Conservation (phyloP, 768 basidiomycete genomes). For the Termitomyces sp. region DNA sequence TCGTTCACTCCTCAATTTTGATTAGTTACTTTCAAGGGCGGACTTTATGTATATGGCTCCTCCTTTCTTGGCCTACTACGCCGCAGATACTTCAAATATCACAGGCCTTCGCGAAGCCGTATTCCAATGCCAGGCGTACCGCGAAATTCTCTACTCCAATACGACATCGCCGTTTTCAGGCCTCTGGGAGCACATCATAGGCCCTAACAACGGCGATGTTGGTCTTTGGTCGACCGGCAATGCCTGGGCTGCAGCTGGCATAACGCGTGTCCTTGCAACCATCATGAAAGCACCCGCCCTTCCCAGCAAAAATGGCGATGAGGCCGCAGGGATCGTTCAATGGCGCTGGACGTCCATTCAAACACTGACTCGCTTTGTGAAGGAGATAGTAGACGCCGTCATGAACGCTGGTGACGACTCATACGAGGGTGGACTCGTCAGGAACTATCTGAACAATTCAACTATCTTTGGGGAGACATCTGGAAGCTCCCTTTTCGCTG, state of each 20-base stretch:
- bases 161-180: conserved; percentile 15
- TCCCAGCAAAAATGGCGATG: background rate
- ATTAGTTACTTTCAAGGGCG: conserved; percentile 30
- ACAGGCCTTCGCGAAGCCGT: conserved; percentile 40
- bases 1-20: background rate
- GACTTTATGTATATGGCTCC: conserved; percentile 57
- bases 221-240: conserved; percentile 57
- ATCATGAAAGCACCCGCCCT: conserved; percentile 32
- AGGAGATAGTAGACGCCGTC: conserved; percentile 23
- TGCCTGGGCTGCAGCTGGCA: conserved; percentile 71
- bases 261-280: conserved; percentile 56
- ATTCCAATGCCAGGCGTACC: conserved; percentile 46
- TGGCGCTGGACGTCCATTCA: conserved; percentile 15
- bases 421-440: conserved; percentile 12
- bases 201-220: conserved; percentile 32
- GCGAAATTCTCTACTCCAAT: conserved; percentile 33
- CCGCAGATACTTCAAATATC: conserved; percentile 28
- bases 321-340: background rate
- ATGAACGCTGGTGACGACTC: conserved; percentile 10
- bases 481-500: conserved; percentile 18
- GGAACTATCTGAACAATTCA: conserved; percentile 18
- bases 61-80: conserved; percentile 56
- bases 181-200: conserved; percentile 32
- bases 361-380: conserved; percentile 18
- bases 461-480: conserved; percentile 20